Evolutionary conservation across 805 yeast species (phyloP).

Genomic region (Osmozyma mogii): DNA sequence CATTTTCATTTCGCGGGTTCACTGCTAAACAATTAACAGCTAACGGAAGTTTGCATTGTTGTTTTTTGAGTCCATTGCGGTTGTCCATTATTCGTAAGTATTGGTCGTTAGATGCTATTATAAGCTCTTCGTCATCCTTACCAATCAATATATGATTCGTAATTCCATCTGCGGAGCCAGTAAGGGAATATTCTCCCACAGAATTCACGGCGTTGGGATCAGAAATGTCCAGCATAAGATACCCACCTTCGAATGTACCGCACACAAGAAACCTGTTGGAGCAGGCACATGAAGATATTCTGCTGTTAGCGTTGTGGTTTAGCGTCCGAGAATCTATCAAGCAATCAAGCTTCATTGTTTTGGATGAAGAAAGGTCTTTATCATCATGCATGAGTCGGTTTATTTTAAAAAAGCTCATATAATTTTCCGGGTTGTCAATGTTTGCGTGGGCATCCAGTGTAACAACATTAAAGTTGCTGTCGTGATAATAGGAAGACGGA

Average conservation of each 20-base stretch:
- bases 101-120: constrained; percentile 46
- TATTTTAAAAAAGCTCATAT: constrained; percentile 27
- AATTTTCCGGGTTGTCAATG: constrained; percentile 21
- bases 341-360: constrained; percentile 29
- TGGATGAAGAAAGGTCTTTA: constrained; percentile 4
- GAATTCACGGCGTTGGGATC: constrained; percentile 13
- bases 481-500: constrained; percentile 29
- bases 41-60: constrained; percentile 26
- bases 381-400: constrained; percentile 28
- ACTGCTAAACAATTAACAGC: constrained; percentile 44
- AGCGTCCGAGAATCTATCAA: constrained; percentile 28
- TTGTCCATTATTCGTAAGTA: constrained; percentile 35
- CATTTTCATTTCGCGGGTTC: constrained; percentile 29
- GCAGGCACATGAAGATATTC: constrained; percentile 43
- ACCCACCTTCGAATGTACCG: constrained; percentile 51
- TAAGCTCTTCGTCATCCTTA: constrained; percentile 21
- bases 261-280: constrained; percentile 35
- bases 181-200: constrained; percentile 30
- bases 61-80: constrained; percentile 7
- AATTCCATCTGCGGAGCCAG: constrained; percentile 40
- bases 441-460: constrained; percentile 13
- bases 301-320: constrained; percentile 23
- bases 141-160: constrained; percentile 41
- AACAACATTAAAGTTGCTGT: constrained; percentile 20
- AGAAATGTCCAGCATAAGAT: constrained; percentile 29